Conservation (phyloP, 2,329 filamentous ascomycete species). For the Neonectria faginata region DNA sequence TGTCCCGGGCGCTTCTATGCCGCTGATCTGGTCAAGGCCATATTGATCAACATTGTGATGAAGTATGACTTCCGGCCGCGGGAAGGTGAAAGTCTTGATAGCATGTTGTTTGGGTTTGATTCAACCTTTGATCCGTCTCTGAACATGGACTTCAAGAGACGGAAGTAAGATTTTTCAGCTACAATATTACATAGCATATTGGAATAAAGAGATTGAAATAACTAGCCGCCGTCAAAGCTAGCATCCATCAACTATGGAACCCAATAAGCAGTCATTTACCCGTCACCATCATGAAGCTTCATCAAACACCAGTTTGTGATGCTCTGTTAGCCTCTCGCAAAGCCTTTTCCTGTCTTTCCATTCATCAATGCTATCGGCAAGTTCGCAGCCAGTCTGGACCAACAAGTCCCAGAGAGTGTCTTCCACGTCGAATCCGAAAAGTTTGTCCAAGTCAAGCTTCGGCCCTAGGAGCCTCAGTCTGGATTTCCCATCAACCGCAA, state of each 20-base stretch:
- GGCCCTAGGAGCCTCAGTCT: constrained; percentile 24
- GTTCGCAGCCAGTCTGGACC: constrained; percentile 29
- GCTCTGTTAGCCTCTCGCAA: constrained; percentile 26
- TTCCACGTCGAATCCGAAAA: constrained; percentile 26
- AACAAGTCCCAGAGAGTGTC: constrained; percentile 28
- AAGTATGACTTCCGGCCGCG: constrained; percentile 35
- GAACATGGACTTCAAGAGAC: neutral
- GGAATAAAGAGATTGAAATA: neutral
- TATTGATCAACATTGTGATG: constrained; percentile 45
- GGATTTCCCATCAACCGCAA: constrained; percentile 19
- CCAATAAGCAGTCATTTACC: neutral
- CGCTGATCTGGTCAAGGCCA: constrained; percentile 54
- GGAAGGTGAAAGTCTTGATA: constrained; percentile 1
- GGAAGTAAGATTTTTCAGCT: neutral
- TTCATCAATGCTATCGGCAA: constrained; percentile 23
- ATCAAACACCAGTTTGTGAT: constrained; percentile 27
- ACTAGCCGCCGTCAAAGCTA: neutral
- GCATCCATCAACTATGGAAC: neutral
- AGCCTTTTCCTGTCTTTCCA: constrained; percentile 21
- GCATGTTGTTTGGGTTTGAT: constrained; percentile 7
- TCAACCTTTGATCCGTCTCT: neutral
- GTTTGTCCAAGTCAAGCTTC: constrained; percentile 8
- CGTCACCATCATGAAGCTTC: neutral
- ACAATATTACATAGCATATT: neutral
- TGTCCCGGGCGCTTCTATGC: constrained; percentile 59